Evolutionary conservation across 2,329 filamentous ascomycete species (phyloP).

Genomic region (Beauveria sp.): DNA sequence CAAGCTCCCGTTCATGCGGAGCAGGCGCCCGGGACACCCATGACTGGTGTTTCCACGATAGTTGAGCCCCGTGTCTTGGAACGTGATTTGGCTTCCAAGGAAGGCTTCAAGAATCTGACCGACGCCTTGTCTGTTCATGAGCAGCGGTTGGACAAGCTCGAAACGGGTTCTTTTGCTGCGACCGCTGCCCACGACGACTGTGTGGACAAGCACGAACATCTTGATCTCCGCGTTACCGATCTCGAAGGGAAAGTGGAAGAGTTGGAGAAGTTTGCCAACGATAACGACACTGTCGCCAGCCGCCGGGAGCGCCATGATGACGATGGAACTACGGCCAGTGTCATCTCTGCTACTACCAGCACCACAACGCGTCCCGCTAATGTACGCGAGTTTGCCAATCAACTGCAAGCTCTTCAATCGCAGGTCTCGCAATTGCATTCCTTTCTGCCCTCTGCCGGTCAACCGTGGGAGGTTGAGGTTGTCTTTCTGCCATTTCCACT

Average conservation of each 20-base stretch:
- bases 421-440: constrained; percentile 51
- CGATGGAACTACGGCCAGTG: constrained; percentile 39
- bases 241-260: constrained; percentile 58
- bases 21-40: constrained; percentile 14
- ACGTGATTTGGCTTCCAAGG: constrained; percentile 21
- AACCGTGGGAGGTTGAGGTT: constrained; percentile 69
- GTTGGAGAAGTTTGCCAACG: constrained; percentile 46
- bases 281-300: constrained; percentile 34
- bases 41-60: constrained; percentile 20
- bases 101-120: constrained; percentile 37
- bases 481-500: constrained; percentile 65
- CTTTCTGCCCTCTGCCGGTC: constrained; percentile 50
- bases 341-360: constrained; percentile 39
- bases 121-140: constrained; percentile 54
- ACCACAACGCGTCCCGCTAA: constrained; percentile 32
- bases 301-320: constrained; percentile 30
- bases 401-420: constrained; percentile 42
- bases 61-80: constrained; percentile 19
- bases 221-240: constrained; percentile 61
- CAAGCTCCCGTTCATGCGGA: constrained; percentile 4
- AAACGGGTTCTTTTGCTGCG: constrained; percentile 62
- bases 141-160: constrained; percentile 58
- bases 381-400: constrained; percentile 40
- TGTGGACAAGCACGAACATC: constrained; percentile 57
- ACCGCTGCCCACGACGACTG: constrained; percentile 58